Base-by-base conservation (phyloP, 345 rosid genomes). In the Luvunga scandens region DNA sequence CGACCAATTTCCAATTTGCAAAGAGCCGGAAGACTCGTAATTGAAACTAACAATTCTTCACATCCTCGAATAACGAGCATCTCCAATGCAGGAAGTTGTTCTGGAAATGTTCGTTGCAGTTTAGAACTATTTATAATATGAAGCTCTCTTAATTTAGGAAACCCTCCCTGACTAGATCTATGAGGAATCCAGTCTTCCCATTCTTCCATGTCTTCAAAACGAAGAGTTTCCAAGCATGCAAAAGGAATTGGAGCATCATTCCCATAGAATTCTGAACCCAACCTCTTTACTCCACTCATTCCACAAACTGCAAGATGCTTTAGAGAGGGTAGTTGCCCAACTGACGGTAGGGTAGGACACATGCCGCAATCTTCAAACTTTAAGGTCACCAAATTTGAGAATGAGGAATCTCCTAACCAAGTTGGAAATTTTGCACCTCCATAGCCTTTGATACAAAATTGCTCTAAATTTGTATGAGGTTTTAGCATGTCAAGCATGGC, bases 171-270 rank as follows among this genome's bases (percentile, higher is more conserved):
- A 69, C 10, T 0, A 2, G 10, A 61, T 78, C 57, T 53, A 2
- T 48, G 72, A 24, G 81, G 22, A 70, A 36, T 45, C 86, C 89
- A 84, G 25, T 69, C 79, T 48, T 78, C 75, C 89, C 86, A 84
- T 78, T 70, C 76, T 18, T 12, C 59, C 84, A 84, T 71, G 13
- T 21, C 33, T n/a, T 66, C 31, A 75, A 87, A 84, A 59, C 2
- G 9, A 34, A 75, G 53, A 19, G 50, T 74, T 50, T 74, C 73
- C 63, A 68, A 36, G 0, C 56, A 45, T 21, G 75, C 65, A 34
- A 79, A 79, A 31, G 56, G 71, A 14, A 48, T 30, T 3, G 53
- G 16, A 24, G 7, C 9, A 2, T 34, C 24, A 1, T 25, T 21
- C 57, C 72, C 70, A 31, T 74, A 74, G 4, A 79, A 42, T 28